A percentile compares a stretch with the other conserved stretches of the same genome.
Conservation (phyloP, 2,329 filamentous ascomycete species). For the Aureobasidium sp. region DNA sequence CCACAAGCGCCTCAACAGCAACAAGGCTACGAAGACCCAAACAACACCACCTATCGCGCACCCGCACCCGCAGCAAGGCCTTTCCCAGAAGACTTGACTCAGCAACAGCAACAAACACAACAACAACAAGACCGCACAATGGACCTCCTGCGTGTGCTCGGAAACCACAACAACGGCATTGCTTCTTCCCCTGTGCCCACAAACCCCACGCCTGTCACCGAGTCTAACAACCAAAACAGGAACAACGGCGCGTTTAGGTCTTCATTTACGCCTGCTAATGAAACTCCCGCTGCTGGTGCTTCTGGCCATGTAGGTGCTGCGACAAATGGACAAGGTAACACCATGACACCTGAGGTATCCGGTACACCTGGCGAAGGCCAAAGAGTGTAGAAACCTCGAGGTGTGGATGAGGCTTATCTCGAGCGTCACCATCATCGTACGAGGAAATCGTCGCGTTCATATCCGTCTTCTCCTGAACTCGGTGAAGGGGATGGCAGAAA, state of each 20-base stretch:
- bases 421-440: neutral
- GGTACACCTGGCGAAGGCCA: neutral
- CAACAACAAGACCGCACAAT: conserved; percentile 10
- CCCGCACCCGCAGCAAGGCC: neutral
- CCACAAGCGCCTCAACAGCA: neutral
- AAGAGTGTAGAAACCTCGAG: neutral
- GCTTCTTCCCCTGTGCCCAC: neutral
- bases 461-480: neutral
- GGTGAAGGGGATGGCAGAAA: neutral
- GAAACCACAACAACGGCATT: neutral
- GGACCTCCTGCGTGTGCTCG: conserved; percentile 4
- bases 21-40: neutral
- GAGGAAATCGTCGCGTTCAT: neutral
- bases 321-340: neutral
- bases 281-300: neutral
- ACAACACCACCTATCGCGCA: neutral
- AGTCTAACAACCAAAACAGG: neutral
- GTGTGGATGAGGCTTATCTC: neutral
- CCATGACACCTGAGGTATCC: neutral
- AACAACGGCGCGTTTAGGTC: conserved; percentile 13
- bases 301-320: neutral
- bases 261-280: neutral
- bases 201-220: neutral
- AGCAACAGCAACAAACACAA: neutral
- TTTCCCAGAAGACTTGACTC: neutral